Base-by-base conservation (phyloP, 164 flowering plant species). In the Protea cynaroides region DNA sequence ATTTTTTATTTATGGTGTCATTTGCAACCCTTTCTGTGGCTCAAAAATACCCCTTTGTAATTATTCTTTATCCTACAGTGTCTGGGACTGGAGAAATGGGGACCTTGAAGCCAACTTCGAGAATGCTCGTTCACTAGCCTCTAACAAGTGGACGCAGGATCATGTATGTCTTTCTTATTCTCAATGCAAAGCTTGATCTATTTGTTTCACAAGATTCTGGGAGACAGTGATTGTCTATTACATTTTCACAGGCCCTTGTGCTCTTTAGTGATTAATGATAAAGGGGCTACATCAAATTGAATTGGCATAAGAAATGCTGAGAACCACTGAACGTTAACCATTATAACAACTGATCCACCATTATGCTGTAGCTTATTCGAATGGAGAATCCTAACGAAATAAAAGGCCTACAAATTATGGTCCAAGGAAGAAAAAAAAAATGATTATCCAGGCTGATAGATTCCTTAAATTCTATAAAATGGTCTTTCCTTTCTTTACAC, bases 61-160 rank as follows among this genome's bases (percentile, higher is more conserved):
- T 11, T 60, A 34, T 63, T 34, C 34, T 74, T 24, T 51, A 13
- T 19, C 23, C 62, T 67, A 56, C 79, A 95, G 97, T 70, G 61
- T 92, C 38, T 95, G 96, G 97, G 89, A 89, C 73, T 89, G 88
- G 92, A 77, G 75, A 68, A 84, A 82, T 59, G 79, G 76, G 55
- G 73, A 58, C 37, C 69, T 67, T 66, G 86, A 78, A 72, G 86
- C 74, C 43, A 84, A 75, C 68, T 86, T 95, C 29, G 72, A 79
- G 68, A 85, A 89, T 64, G 93, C 97, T 69, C 95, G 97, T 17
- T 47, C 83, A 44, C 72, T 83, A 59, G 93, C 95, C 44, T 91
- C 99, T 59, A 71, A 85, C 6, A 81, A 84, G 74, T 91, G 99
- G 97, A 72, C 70, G 8, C 54, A 76, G 38, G 93, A 76, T 70